Evolutionary conservation across 768 basidiomycete species (phyloP).

Genomic region (Naganishia kalamii): DNA sequence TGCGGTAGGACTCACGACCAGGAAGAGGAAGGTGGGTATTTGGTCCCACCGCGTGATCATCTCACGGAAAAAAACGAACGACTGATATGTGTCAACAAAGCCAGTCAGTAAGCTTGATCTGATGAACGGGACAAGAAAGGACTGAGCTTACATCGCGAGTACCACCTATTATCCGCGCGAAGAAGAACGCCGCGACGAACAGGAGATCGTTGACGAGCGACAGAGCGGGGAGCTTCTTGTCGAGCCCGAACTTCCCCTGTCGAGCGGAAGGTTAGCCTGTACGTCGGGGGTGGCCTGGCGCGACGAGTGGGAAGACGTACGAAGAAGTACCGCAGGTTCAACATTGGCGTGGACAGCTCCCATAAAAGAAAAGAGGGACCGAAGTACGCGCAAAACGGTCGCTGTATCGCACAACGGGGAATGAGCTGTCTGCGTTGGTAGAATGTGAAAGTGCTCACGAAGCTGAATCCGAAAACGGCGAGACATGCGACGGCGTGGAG

Average conservation of each 20-base stretch:
- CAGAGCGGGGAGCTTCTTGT: constrained; percentile 61
- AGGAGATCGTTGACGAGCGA: constrained; percentile 68
- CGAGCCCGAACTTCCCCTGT: constrained; percentile 50
- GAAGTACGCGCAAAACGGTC: constrained; percentile 72
- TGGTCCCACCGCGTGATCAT: constrained; percentile 56
- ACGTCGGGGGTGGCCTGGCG: too few relatives aligned
- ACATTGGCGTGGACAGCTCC: constrained; percentile 78
- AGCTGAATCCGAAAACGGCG: constrained; percentile 61
- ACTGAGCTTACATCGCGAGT: constrained; percentile 44
- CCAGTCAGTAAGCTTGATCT: constrained; percentile 48
- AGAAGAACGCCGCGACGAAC: constrained; percentile 64
- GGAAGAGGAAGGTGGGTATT: constrained; percentile 50
- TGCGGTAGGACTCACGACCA: constrained; percentile 11
- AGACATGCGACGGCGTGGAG: constrained; percentile 69
- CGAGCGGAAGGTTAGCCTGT: neutral
- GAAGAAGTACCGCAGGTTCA: constrained; percentile 76
- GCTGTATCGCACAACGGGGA: constrained; percentile 34
- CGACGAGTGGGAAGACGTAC: constrained; percentile 1
- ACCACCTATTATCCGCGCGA: constrained; percentile 66
- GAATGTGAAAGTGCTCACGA: constrained; percentile 51
- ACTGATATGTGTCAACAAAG: constrained; percentile 50
- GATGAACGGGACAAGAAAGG: too few relatives aligned
- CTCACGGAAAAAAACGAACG: constrained; percentile 60
- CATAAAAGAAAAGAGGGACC: constrained; percentile 70
- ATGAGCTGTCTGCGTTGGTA: neutral